A percentile compares a stretch with the other conserved stretches of the same genome.
These are phyloP conservation scores for Curvularia sp. DNA, from an alignment of 2,329 filamentous ascomycete genomes.

Conservation along the genomic window DNA sequence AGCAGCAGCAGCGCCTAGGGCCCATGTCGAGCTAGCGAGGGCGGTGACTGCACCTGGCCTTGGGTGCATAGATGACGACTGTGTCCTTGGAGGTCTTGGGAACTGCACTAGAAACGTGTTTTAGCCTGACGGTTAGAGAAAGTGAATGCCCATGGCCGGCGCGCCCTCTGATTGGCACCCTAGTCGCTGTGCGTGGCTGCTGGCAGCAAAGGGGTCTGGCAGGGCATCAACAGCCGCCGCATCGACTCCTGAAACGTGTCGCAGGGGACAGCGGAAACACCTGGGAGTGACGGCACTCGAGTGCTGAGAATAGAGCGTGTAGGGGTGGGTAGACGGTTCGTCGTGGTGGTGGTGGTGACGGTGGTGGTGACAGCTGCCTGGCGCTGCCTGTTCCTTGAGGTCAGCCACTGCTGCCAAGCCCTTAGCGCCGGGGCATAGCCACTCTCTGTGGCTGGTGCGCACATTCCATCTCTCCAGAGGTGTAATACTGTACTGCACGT, in stretches of 20 bases:
- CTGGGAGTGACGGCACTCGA: slow-evolving; percentile 20
- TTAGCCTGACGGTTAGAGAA: slow-evolving; percentile 32
- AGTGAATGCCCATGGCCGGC: slow-evolving; percentile 22
- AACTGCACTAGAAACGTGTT: slow-evolving; percentile 29
- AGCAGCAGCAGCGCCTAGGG: slow-evolving; percentile 14
- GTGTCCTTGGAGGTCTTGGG: slow-evolving; percentile 16
- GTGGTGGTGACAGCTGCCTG: slow-evolving; percentile 8
- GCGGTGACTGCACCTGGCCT: slow-evolving; percentile 35
- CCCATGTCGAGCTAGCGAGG: slow-evolving; percentile 31
- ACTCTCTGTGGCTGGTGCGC: too few relatives aligned
- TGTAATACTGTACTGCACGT: too few relatives aligned
- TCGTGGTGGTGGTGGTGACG: too few relatives aligned
- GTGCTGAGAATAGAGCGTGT: slow-evolving; percentile 3
- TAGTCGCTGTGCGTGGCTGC: slow-evolving; percentile 16
- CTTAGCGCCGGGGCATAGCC: too few relatives aligned
- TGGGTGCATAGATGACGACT: slow-evolving; percentile 40
- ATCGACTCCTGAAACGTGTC: slow-evolving; percentile 31
- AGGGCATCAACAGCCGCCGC: slow-evolving; percentile 38
- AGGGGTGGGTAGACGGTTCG: neutral
- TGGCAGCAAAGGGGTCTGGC: slow-evolving; percentile 10
- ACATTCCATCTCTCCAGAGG: too few relatives aligned
- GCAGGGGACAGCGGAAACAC: slow-evolving; percentile 6
- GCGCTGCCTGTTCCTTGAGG: slow-evolving; percentile 27
- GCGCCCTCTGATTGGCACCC: slow-evolving; percentile 26
- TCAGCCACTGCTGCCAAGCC: slow-evolving; percentile 30